Evolutionary conservation across 352 stramenopile species (phyloP), one percentile per base, ranked within the genome.

Genomic region (Pythium periplocum): DNA sequence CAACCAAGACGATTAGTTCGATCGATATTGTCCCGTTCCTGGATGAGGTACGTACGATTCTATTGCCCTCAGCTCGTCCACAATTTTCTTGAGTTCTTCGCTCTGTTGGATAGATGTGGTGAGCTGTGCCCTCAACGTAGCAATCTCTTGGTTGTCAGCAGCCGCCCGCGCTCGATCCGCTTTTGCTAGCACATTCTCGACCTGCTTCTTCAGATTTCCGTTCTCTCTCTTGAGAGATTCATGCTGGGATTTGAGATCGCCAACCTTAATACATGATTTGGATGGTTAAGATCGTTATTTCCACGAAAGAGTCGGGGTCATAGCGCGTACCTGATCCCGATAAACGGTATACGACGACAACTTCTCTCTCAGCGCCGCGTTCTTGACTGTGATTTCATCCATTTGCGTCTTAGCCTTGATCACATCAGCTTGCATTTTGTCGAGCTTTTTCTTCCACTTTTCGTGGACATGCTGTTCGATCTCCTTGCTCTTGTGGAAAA

Each of bases 351-450:
- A 72, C 8, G 75, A 84, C 3, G 75, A 62, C 7, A 95, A 53
- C 43, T 86, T 87, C 45, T 90, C 74, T 64, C 80, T 70, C 36
- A 95, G 47, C 8, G 74, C 71, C 33, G 85, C 72, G 50, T 90
- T 95, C 51, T 95, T 95, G 17, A 90, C 48, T 32, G 76, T 76
- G 6, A 88, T 41, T n/a, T 86, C 82, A 40, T 95, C 80, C 50
- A 88, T 65, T 40, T 93, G 83, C 6, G 71, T 56, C 52, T 90
- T 90, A 8, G 66, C 71, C 53, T 79, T 88, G 37, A 61, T 71
- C 59, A 79, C 65, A 41, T 95, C 84, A 0, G 68, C 59, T 45
- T 87, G 76, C 32, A 87, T 71, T 42, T 86, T 88, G 2, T 61
- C 63, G 5, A 95, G 53, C 45, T 87, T 87, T 32, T 81, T 78